These are phyloP conservation scores for Colletotrichum lentis DNA, from an alignment of 2,329 filamentous ascomycete genomes.

Conservation along the genomic window DNA sequence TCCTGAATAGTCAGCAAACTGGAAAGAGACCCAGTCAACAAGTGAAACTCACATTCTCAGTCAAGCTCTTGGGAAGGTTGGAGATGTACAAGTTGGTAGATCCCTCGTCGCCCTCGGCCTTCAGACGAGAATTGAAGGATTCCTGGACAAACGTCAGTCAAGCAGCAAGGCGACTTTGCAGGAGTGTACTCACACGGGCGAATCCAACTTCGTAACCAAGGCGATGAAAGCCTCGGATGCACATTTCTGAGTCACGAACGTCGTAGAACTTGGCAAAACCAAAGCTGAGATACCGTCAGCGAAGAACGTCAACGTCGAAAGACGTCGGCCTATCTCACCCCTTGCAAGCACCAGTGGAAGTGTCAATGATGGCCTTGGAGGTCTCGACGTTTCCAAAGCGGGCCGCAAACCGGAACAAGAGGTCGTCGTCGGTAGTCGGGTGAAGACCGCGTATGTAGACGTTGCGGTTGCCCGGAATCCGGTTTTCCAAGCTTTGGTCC, in stretches of 20 bases:
- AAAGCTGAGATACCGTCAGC: slow-evolving; percentile 69
- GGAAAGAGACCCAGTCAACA: background rate
- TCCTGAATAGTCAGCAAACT: slow-evolving; percentile 58
- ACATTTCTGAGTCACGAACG: slow-evolving; percentile 88
- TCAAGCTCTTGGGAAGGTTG: slow-evolving; percentile 91
- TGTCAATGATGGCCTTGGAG: slow-evolving; percentile 98
- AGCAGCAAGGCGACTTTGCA: background rate
- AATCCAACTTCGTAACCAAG: slow-evolving; percentile 98
- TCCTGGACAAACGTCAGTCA: slow-evolving; percentile 65
- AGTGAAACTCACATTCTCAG: slow-evolving; percentile 76
- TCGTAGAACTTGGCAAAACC: slow-evolving; percentile 96
- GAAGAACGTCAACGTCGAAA: slow-evolving; percentile 17
- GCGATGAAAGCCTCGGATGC: slow-evolving; percentile 93
- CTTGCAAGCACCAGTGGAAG: slow-evolving; percentile 92
- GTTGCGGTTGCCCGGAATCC: slow-evolving; percentile 90
- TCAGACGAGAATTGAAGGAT: slow-evolving; percentile 97
- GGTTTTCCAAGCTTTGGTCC: slow-evolving; percentile 93
- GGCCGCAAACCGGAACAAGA: slow-evolving; percentile 80
- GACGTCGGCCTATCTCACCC: slow-evolving; percentile 66
- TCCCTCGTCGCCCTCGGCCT: slow-evolving; percentile 86
- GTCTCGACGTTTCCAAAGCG: slow-evolving; percentile 95
- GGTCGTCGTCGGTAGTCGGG: slow-evolving; percentile 92
- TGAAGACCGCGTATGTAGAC: slow-evolving; percentile 98
- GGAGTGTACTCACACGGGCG: slow-evolving; percentile 72
- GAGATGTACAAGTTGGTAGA: slow-evolving; percentile 99